Conservation (phyloP, 306 rosid species). For the Clitoria ternatea region DNA sequence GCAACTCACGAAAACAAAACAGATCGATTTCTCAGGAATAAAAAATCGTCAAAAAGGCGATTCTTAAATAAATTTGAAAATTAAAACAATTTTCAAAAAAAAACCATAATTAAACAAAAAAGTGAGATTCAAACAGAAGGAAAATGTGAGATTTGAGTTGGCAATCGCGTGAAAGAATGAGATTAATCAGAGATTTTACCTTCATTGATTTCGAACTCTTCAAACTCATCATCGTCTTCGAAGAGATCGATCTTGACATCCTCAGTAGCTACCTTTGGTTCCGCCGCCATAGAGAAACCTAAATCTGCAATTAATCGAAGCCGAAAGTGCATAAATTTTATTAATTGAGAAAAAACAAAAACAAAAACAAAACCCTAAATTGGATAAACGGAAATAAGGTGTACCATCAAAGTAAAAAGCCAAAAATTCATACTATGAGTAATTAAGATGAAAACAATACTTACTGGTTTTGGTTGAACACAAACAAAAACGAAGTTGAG, state of each 20-base stretch:
- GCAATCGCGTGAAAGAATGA: background rate
- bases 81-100: background rate
- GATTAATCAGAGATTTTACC: conserved; percentile 31
- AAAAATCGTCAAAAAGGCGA: background rate
- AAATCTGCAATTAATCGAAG: background rate
- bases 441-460: background rate
- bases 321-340: background rate
- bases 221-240: conserved; percentile 86
- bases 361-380: conserved; percentile 16
- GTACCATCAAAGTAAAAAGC: background rate
- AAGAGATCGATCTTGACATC: conserved; percentile 82
- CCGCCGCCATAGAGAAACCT: conserved; percentile 58
- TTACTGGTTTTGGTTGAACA: background rate
- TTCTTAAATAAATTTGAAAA: background rate
- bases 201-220: conserved; percentile 76
- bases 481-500: background rate
- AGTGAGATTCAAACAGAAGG: background rate
- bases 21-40: background rate
- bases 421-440: background rate
- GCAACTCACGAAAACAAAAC: background rate
- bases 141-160: background rate
- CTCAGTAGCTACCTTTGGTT: conserved; percentile 55
- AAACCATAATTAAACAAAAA: background rate
- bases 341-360: background rate
- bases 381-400: background rate